These are phyloP conservation scores for Penicillium nucicola DNA, from an alignment of 495 filamentous ascomycete species.

Conservation along the genomic window DNA sequence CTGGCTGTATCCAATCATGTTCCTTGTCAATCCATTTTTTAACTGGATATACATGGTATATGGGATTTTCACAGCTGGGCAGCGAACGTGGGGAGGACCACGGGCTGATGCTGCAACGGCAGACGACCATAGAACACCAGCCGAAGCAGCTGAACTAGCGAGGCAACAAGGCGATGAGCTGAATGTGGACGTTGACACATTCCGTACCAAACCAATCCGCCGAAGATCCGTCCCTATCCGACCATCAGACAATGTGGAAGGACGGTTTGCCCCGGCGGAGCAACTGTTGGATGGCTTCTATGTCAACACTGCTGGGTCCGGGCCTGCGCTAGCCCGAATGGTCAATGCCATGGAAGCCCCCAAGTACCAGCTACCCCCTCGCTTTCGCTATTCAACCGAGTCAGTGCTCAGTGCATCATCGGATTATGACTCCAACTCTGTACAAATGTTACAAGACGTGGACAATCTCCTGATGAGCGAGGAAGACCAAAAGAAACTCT, in stretches of 20 bases:
- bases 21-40: slow-evolving; percentile 92
- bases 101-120: slow-evolving; percentile 88
- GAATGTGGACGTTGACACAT: slow-evolving; percentile 87
- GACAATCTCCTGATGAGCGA: slow-evolving; percentile 76
- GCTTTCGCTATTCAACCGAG: slow-evolving; percentile 61
- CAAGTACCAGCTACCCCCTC: slow-evolving; percentile 52
- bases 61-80: slow-evolving; percentile 85
- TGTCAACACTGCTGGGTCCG: slow-evolving; percentile 30
- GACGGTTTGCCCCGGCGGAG: slow-evolving; percentile 44
- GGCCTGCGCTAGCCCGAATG: slow-evolving; percentile 34
- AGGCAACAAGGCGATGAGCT: slow-evolving; percentile 81
- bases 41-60: slow-evolving; percentile 98
- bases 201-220: slow-evolving; percentile 58
- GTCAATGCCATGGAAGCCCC: slow-evolving; percentile 35
- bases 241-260: slow-evolving; percentile 71
- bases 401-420: slow-evolving; percentile 54
- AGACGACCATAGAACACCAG: slow-evolving; percentile 72
- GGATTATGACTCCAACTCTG: slow-evolving; percentile 57
- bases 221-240: slow-evolving; percentile 63
- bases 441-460: slow-evolving; percentile 72
- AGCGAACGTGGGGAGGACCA: slow-evolving; percentile 95
- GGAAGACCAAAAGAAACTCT: slow-evolving; percentile 69
- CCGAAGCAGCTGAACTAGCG: slow-evolving; percentile 79
- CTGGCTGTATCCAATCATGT: slow-evolving; percentile 95
- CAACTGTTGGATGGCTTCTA: slow-evolving; percentile 55